Evolutionary conservation across 31 red algal genomes (phyloP).

Genomic region (Asparagopsis taxiformis): DNA sequence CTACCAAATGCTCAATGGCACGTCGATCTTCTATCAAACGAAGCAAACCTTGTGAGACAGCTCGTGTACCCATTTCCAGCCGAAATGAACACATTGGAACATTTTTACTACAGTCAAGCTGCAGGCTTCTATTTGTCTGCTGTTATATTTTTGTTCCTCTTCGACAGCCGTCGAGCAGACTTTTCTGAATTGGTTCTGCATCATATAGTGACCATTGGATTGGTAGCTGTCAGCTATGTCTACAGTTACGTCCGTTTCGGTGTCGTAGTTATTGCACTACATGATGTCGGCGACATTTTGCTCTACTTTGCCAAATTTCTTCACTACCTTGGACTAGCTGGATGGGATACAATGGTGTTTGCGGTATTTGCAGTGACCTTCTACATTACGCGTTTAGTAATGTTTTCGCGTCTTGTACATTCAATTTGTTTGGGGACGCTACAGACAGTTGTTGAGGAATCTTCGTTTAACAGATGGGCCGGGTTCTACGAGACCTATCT

Average conservation of each 20-base stretch:
- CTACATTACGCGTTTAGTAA: conserved; percentile 66
- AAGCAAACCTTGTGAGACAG: conserved; percentile 44
- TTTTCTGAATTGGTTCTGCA: conserved; percentile 76
- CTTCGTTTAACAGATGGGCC: conserved; percentile 76
- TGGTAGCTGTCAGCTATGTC: conserved; percentile 74
- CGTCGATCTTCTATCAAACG: conserved; percentile 43
- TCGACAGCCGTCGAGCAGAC: conserved; percentile 72
- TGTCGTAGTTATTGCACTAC: conserved; percentile 76
- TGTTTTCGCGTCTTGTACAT: conserved; percentile 56
- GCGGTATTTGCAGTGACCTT: conserved; percentile 79
- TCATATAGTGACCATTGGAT: conserved; percentile 70
- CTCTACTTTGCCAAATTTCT: conserved; percentile 88
- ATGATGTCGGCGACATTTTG: conserved; percentile 92
- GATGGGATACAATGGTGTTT: conserved; percentile 71
- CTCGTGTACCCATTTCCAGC: conserved; percentile 69
- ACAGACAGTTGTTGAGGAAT: conserved; percentile 33
- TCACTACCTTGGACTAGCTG: conserved; percentile 68
- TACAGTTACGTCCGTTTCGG: conserved; percentile 85
- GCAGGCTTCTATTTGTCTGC: conserved; percentile 75
- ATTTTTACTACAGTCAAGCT: conserved; percentile 77
- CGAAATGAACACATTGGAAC: conserved; percentile 41
- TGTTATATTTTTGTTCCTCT: conserved; percentile 56
- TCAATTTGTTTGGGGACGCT: conserved; percentile 37
- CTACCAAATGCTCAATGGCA: conserved; percentile 42
- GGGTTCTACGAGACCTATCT: conserved; percentile 79